Conservation (phyloP, 495 filamentous ascomycete species). For the Tuber calosporum region DNA sequence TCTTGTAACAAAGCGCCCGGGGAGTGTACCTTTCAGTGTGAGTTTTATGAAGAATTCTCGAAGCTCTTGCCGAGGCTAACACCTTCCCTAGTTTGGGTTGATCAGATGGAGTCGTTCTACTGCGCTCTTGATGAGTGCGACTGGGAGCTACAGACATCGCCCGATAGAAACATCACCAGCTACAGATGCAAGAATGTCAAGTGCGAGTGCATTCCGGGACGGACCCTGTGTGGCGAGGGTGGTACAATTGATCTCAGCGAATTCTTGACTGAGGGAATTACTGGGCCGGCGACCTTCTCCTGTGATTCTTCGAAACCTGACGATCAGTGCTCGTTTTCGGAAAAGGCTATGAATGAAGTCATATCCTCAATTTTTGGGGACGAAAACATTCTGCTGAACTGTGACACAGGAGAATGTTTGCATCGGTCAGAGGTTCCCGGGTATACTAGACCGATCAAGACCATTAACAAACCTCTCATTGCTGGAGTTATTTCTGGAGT, state of each 20-base stretch:
- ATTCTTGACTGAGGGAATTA: slow-evolving; percentile 70
- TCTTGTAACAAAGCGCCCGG: slow-evolving; percentile 66
- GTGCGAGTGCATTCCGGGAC: slow-evolving; percentile 80
- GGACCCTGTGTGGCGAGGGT: slow-evolving; percentile 85
- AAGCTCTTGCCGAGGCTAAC: slow-evolving; percentile 43
- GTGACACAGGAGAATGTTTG: slow-evolving; percentile 82
- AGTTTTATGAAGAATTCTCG: slow-evolving; percentile 33
- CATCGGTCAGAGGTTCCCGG: slow-evolving; percentile 87
- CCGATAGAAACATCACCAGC: slow-evolving; percentile 67
- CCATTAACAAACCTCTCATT: slow-evolving; percentile 95
- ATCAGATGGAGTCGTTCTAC: slow-evolving; percentile 89
- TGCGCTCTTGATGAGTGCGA: slow-evolving; percentile 76
- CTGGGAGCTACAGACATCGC: slow-evolving; percentile 59
- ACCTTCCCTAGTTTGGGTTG: slow-evolving; percentile 70
- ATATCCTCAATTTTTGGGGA: slow-evolving; percentile 87
- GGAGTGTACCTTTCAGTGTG: slow-evolving; percentile 81
- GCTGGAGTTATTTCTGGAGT: slow-evolving; percentile 86
- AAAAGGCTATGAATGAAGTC: slow-evolving; percentile 81
- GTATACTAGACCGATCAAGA: slow-evolving; percentile 78
- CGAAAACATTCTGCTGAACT: slow-evolving; percentile 72
- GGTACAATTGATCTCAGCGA: slow-evolving; percentile 88
- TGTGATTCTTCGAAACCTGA: slow-evolving; percentile 49
- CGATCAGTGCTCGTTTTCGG: slow-evolving; percentile 72
- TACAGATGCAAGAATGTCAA: slow-evolving; percentile 78
- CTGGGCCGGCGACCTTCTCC: slow-evolving; percentile 75